Evolutionary conservation across 2,329 filamentous ascomycete genomes (phyloP).

Genomic region (Fusarium miscanthi): DNA sequence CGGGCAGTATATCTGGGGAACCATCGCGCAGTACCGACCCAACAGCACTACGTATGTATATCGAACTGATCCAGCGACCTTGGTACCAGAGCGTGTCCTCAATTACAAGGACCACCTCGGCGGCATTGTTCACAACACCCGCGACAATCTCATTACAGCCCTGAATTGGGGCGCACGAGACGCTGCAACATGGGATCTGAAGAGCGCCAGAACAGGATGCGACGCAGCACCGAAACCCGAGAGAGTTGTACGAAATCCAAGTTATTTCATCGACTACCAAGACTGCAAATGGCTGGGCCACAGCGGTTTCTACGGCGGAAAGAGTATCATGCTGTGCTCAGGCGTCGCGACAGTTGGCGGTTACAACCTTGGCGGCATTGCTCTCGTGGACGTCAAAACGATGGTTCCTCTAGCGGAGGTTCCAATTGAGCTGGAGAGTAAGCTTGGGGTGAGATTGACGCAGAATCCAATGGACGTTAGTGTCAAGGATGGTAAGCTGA

Average conservation of each 20-base stretch:
- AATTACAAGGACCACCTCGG: conserved; percentile 57
- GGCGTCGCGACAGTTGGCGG: conserved; percentile 55
- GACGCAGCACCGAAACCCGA: conserved; percentile 30
- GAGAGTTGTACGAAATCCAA: conserved; percentile 50
- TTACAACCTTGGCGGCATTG: conserved; percentile 57
- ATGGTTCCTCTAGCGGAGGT: conserved; percentile 60
- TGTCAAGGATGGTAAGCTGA: conserved; percentile 56
- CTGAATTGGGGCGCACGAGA: conserved; percentile 61
- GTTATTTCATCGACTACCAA: conserved; percentile 61
- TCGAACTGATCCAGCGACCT: conserved; percentile 50
- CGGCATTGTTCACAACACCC: conserved; percentile 57
- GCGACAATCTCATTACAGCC: conserved; percentile 50
- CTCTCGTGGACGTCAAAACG: conserved; percentile 57
- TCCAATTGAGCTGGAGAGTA: conserved; percentile 56
- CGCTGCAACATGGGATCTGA: conserved; percentile 52
- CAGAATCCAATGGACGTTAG: conserved; percentile 62
- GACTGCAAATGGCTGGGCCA: conserved; percentile 63
- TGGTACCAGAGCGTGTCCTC: conserved; percentile 52
- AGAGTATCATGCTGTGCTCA: conserved; percentile 59
- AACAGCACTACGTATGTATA: conserved; percentile 58
- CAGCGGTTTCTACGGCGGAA: conserved; percentile 49
- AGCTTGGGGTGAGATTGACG: conserved; percentile 54
- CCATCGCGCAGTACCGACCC: conserved; percentile 59
- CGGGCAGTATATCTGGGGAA: conserved; percentile 59
- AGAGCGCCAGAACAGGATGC: conserved; percentile 23